phyloP scores from a whole-genome alignment of 352 stramenopile species.

The Plasmopara halstedii region DNA sequence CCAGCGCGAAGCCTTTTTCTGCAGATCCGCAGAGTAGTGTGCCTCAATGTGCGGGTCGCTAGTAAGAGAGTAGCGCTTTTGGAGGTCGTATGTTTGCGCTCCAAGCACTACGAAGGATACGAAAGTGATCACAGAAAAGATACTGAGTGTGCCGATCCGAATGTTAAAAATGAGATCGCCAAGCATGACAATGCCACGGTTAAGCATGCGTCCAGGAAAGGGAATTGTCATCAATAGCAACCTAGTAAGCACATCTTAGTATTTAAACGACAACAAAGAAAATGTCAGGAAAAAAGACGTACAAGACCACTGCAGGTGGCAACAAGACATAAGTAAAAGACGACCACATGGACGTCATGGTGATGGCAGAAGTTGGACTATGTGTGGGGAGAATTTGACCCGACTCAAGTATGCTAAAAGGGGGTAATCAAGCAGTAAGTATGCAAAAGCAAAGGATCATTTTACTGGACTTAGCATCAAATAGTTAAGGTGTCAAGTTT shows the following conservation, averaged over 20 bases:
- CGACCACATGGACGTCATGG: slow-evolving; percentile 59
- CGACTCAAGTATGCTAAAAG: background rate
- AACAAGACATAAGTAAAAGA: slow-evolving; percentile 75
- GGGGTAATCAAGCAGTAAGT: background rate
- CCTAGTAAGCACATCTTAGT: slow-evolving; percentile 18
- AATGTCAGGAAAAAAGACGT: slow-evolving; percentile 12
- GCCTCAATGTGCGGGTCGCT: slow-evolving; percentile 27
- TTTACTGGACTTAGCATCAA: no score
- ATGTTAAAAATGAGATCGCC: slow-evolving; percentile 70
- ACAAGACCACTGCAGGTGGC: slow-evolving; percentile 72
- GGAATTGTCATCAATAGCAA: slow-evolving; percentile 74
- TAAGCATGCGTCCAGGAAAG: slow-evolving; percentile 49
- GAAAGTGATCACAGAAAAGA: slow-evolving; percentile 71
- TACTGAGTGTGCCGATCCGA: slow-evolving; percentile 55
- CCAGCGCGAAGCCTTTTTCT: slow-evolving; percentile 77
- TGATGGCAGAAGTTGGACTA: no score
- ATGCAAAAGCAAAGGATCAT: background rate
- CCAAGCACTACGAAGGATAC: slow-evolving; percentile 63
- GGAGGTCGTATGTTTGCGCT: slow-evolving; percentile 69
- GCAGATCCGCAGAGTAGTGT: slow-evolving; percentile 65
- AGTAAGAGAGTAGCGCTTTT: slow-evolving; percentile 53
- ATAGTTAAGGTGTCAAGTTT: slow-evolving; percentile 1
- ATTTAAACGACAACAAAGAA: background rate
- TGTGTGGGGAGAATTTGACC: no score
- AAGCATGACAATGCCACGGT: slow-evolving; percentile 65